phyloP scores from a whole-genome alignment of 2,329 filamentous ascomycete genomes.

The Aspergillaceae sp. region DNA sequence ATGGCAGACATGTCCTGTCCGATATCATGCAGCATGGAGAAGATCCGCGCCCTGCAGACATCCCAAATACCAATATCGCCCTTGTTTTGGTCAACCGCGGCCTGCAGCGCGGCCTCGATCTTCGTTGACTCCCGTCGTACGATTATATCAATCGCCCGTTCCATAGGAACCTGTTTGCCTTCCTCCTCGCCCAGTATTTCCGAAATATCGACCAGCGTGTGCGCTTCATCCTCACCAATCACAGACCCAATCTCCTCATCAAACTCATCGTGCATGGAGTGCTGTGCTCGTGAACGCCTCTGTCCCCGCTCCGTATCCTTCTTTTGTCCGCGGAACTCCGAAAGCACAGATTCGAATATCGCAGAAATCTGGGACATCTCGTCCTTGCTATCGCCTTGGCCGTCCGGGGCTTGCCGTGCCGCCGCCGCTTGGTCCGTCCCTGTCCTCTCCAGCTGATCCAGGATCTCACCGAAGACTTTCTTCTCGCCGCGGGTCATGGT shows the following conservation, averaged over 20 bases:
- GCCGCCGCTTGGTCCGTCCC: neutral
- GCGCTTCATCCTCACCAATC: neutral
- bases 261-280: neutral
- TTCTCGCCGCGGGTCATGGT: constrained; percentile 17
- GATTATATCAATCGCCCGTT: constrained; percentile 17
- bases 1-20: neutral
- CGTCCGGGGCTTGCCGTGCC: neutral
- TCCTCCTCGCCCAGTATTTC: constrained; percentile 4
- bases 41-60: constrained; percentile 33
- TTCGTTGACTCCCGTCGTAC: constrained; percentile 22
- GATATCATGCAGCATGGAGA: constrained; percentile 27
- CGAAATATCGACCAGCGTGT: neutral
- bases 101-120: constrained; percentile 24
- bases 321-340: constrained; percentile 7
- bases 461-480: constrained; percentile 12
- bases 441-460: constrained; percentile 8
- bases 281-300: too few species aligned
- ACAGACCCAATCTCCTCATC: neutral
- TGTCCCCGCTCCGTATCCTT: neutral
- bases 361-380: constrained; percentile 18
- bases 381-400: constrained; percentile 5
- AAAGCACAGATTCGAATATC: constrained; percentile 18
- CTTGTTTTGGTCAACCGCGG: constrained; percentile 18
- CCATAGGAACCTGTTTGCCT: constrained; percentile 10
- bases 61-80: constrained; percentile 32